These are phyloP conservation scores for Endocladia muricata DNA, from an alignment of 31 red algal genomes.

Conservation along the genomic window DNA sequence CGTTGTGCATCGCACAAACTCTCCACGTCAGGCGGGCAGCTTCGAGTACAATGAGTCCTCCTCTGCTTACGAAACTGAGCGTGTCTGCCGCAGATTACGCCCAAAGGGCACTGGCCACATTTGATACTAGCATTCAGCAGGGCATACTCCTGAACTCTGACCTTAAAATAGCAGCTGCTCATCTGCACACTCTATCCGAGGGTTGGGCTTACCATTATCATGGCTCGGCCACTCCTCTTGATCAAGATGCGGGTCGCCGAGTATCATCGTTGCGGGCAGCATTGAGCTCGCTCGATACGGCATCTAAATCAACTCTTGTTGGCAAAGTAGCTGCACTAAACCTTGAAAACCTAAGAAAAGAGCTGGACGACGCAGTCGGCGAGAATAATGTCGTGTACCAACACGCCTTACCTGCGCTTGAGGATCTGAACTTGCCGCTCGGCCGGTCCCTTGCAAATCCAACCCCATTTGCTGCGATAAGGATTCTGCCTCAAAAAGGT, in stretches of 20 bases:
- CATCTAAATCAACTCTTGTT: background rate
- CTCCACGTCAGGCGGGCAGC: slow-evolving; percentile 22
- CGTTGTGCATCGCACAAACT: slow-evolving; percentile 8
- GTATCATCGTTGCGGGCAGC: slow-evolving; percentile 6
- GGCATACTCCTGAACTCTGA: background rate
- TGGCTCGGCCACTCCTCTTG: background rate
- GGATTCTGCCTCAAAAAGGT: background rate
- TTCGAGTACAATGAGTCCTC: background rate
- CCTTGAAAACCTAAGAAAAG: slow-evolving; percentile 1
- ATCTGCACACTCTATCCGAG: background rate
- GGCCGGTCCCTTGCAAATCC: slow-evolving; percentile 5
- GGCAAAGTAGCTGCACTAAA: background rate
- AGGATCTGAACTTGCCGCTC: slow-evolving; percentile 1
- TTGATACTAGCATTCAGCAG: background rate
- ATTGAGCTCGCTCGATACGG: background rate
- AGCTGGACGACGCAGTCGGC: slow-evolving; percentile 4
- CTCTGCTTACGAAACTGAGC: slow-evolving; percentile 11
- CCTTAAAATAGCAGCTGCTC: background rate
- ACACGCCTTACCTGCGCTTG: background rate
- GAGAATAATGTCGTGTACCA: slow-evolving; percentile 25
- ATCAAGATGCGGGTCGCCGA: background rate
- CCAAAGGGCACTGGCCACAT: background rate
- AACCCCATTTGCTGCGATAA: background rate
- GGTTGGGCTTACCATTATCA: slow-evolving; percentile 8
- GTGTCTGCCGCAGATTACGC: slow-evolving; percentile 2